Percentiles rank a stretch among this genome's conserved stretches.
Conservation (phyloP, 257 asterid genomes). For the Solanum medicagineum region DNA sequence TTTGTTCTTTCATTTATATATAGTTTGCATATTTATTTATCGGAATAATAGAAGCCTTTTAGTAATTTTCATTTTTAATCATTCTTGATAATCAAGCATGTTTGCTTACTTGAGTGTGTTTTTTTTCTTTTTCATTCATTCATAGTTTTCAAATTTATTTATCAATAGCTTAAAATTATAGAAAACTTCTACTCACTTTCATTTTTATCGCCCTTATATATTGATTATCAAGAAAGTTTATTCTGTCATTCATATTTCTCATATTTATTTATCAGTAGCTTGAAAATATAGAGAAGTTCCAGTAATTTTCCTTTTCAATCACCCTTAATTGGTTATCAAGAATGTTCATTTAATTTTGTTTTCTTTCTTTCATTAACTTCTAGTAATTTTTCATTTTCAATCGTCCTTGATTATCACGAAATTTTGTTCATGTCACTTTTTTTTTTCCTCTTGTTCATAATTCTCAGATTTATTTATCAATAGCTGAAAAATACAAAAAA, state of each 20-base stretch:
- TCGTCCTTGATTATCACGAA: neutral
- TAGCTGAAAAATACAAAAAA: too few relatives aligned
- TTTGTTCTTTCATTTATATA: too few relatives aligned
- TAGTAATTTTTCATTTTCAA: neutral
- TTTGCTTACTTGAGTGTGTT: neutral
- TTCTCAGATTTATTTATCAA: too few relatives aligned
- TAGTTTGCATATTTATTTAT: neutral
- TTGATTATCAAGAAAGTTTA: neutral
- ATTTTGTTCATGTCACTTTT: neutral
- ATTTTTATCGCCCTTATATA: too few relatives aligned
- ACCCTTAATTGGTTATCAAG: too few relatives aligned
- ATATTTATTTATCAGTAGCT: too few relatives aligned
- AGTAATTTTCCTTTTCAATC: too few relatives aligned
- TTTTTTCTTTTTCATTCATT: neutral
- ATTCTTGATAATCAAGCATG: neutral
- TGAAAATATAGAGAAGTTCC: too few relatives aligned
- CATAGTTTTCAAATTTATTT: neutral
- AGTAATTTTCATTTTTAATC: too few relatives aligned
- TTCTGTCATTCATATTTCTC: too few relatives aligned
- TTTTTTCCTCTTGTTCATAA: neutral
- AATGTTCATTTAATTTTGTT: neutral
- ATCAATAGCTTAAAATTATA: too few relatives aligned
- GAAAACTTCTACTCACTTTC: too few relatives aligned
- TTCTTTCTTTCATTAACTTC: neutral
- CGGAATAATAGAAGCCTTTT: neutral